Percentiles rank a stretch among this genome's conserved stretches.
phyloP scores from a whole-genome alignment of 352 stramenopile species.

The Phytophthora aleatoria region DNA sequence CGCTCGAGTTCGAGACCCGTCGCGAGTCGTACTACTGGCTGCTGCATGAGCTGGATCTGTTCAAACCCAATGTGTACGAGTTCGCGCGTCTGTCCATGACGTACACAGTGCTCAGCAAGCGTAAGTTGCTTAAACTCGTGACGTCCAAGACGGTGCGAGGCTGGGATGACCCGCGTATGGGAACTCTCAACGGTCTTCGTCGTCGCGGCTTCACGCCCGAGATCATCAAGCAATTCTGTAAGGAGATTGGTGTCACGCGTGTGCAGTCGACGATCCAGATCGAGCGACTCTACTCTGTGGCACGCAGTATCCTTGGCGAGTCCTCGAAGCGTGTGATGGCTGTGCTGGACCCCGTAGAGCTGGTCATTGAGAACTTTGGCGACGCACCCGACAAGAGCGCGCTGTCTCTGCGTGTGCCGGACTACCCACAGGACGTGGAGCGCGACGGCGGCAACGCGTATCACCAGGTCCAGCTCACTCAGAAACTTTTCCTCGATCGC shows the following conservation, averaged over 20 bases:
- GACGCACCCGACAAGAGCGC: conserved; percentile 41
- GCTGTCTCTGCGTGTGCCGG: conserved; percentile 58
- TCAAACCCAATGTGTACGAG: conserved; percentile 97
- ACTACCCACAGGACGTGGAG: conserved; percentile 77
- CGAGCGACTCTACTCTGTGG: conserved; percentile 75
- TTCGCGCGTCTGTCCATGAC: conserved; percentile 97
- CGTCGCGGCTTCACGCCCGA: conserved; percentile 85
- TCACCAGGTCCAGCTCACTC: conserved; percentile 68
- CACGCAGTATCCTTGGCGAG: conserved; percentile 71
- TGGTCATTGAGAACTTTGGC: conserved; percentile 75
- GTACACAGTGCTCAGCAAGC: conserved; percentile 99
- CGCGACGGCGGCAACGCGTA: conserved; percentile 56
- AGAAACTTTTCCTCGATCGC: conserved; percentile 71
- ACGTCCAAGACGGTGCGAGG: conserved; percentile 91
- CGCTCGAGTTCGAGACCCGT: conserved; percentile 99
- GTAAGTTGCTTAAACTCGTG: conserved; percentile 98
- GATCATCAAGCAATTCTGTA: conserved; percentile 90
- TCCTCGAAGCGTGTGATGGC: conserved; percentile 80
- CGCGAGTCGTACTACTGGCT: conserved; percentile 99
- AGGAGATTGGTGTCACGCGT: conserved; percentile 86
- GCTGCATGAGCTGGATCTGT: conserved; percentile 96
- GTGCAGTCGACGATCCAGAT: conserved; percentile 90
- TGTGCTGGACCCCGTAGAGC: conserved; percentile 77
- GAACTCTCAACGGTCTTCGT: conserved; percentile 95
- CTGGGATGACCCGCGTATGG: conserved; percentile 97